Percentiles rank a stretch among this genome's conserved stretches.
These are phyloP conservation scores for Collariella sp. DNA, from an alignment of 495 filamentous ascomycete species.

Conservation along the genomic window DNA sequence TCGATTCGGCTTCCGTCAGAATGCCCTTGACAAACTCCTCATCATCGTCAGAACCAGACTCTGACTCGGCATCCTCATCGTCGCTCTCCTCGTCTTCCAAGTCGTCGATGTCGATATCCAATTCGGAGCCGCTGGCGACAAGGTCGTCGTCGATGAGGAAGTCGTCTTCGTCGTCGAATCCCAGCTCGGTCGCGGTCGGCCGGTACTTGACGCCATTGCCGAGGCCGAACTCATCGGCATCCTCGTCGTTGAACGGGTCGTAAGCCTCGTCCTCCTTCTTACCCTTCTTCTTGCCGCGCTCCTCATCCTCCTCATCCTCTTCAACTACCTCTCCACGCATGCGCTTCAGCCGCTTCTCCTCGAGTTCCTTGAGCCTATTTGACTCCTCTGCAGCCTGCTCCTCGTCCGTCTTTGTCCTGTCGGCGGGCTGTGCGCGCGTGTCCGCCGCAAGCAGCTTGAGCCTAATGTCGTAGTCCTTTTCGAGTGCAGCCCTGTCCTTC, in stretches of 20 bases:
- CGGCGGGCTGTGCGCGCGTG: constrained; percentile 70
- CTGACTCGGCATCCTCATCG: constrained; percentile 24
- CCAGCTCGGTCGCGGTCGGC: constrained; percentile 40
- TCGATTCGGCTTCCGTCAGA: constrained; percentile 43
- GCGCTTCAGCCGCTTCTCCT: constrained; percentile 61
- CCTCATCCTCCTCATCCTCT: constrained; percentile 44
- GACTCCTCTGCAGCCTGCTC: constrained; percentile 72
- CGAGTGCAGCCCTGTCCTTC: constrained; percentile 52
- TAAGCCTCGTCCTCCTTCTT: constrained; percentile 26
- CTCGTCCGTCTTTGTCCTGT: constrained; percentile 84
- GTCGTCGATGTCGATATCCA: constrained; percentile 48
- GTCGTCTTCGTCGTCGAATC: constrained; percentile 85
- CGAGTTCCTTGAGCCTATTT: constrained; percentile 63
- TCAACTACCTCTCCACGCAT: constrained; percentile 59
- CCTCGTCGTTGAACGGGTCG: constrained; percentile 31
- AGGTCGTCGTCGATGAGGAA: constrained; percentile 85
- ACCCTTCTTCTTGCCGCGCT: constrained; percentile 36
- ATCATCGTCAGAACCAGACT: constrained; percentile 40
- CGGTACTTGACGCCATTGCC: constrained; percentile 45
- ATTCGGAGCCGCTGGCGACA: constrained; percentile 57
- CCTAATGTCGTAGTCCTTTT: constrained; percentile 77
- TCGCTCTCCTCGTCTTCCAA: constrained; percentile 48
- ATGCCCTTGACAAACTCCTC: constrained; percentile 63
- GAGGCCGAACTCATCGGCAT: constrained; percentile 47
- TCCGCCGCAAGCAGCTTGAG: constrained; percentile 76